Evolutionary conservation across 805 yeast genomes (phyloP).

Genomic region (Candida ficus): DNA sequence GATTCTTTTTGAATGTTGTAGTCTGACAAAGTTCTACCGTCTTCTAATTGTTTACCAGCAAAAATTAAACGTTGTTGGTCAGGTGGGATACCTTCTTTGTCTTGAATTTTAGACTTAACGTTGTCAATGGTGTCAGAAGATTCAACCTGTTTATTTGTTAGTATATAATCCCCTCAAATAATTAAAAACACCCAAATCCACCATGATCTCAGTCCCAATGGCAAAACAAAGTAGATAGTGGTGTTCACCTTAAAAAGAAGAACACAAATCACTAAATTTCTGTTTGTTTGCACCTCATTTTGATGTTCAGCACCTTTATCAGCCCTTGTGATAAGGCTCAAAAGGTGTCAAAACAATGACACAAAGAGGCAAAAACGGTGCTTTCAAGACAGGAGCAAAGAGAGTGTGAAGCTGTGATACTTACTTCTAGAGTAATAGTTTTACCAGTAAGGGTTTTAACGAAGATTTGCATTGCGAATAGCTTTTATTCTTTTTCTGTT

Average conservation of each 20-base stretch:
- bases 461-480: constrained; percentile 68
- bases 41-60: constrained; percentile 94
- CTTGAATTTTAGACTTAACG: constrained; percentile 92
- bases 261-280: too few relatives aligned
- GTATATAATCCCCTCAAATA: constrained; percentile 1
- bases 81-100: constrained; percentile 98
- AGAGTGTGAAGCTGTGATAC: constrained; percentile 11
- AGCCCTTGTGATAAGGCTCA: neutral
- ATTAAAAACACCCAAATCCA: neutral
- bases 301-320: neutral
- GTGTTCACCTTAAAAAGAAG: too few relatives aligned
- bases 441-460: constrained; percentile 88
- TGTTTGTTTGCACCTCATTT: too few relatives aligned
- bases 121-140: constrained; percentile 94
- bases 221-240: too few relatives aligned
- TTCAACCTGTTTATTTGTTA: constrained; percentile 66
- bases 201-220: neutral
- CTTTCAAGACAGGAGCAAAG: neutral
- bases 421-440: constrained; percentile 72
- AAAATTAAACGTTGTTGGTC: constrained; percentile 94
- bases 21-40: constrained; percentile 89
- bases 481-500: constrained; percentile 1
- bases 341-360: constrained; percentile 9
- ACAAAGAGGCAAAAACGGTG: neutral
- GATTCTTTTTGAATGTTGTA: constrained; percentile 95